phyloP scores from a whole-genome alignment of 176 grass and related monocot species.

The Phoenix roebelenii region DNA sequence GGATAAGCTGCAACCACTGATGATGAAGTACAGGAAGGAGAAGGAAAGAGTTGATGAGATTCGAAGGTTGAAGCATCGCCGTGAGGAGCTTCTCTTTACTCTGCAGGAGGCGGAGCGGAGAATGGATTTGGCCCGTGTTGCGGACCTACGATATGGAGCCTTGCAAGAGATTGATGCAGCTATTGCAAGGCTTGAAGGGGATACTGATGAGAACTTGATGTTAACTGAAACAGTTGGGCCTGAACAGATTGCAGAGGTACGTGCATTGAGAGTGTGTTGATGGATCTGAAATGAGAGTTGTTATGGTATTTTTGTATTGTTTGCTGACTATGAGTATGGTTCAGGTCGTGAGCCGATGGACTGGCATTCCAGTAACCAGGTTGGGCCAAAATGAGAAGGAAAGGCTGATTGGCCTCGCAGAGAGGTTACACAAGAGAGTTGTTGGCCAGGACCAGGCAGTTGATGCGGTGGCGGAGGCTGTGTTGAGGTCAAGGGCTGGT shows the following conservation, averaged over 20 bases:
- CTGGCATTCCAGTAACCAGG: constrained; percentile 75
- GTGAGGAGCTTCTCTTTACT: constrained; percentile 41
- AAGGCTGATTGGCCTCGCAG: constrained; percentile 46
- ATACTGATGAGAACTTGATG: constrained; percentile 70
- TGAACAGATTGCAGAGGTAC: constrained; percentile 71
- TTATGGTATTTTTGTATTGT: too few species aligned
- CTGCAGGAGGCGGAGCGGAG: constrained; percentile 68
- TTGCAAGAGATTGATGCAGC: constrained; percentile 49
- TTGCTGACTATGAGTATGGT: neutral
- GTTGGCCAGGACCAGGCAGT: constrained; percentile 54
- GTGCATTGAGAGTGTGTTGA: too few species aligned
- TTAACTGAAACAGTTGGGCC: constrained; percentile 65
- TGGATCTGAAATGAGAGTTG: too few species aligned
- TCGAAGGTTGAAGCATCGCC: constrained; percentile 47
- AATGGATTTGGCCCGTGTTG: constrained; percentile 69
- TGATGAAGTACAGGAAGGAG: constrained; percentile 71
- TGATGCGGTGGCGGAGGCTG: constrained; percentile 72
- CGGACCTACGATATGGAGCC: constrained; percentile 51
- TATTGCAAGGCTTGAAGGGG: constrained; percentile 60
- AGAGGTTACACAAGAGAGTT: constrained; percentile 58
- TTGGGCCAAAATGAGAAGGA: constrained; percentile 81
- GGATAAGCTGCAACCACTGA: constrained; percentile 69
- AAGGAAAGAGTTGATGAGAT: constrained; percentile 84
- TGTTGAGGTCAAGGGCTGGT: constrained; percentile 72
- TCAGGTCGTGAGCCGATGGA: constrained; percentile 48